Evolutionary conservation across 1,284 basidiomycete genomes (phyloP), one percentile per base, ranked within the genome.

Genomic region (Moesziomyces aphidis): DNA sequence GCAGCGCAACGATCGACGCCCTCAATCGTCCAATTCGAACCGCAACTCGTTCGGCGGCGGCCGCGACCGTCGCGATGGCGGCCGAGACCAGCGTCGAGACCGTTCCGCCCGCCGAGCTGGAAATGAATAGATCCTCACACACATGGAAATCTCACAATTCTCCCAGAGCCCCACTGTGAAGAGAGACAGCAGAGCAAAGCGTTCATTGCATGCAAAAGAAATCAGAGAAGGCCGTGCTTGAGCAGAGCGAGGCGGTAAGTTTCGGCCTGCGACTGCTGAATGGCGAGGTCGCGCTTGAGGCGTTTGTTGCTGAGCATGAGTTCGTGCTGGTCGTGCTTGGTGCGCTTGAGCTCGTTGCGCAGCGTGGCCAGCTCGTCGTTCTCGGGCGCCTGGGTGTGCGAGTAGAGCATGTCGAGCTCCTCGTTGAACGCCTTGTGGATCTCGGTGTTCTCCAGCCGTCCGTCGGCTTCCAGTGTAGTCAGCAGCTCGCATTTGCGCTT

Each of bases 361-460:
- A 84, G 60, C 5, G 52, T 21, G 1, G 46, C 55, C 19, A 83
- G 54, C 52, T 83, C 77, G 13, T 76, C 76, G 47, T 50, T 53
- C n/a, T 77, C 77, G 3, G 79, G 76, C n/a, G 50, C 56, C 55
- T 79, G 77, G 19, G 78, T 79, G 44, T 83, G 67, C 15, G 81
- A 75, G 72, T 83, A 84, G 19, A 84, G 63, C 50, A 69, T 44
- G 50, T 80, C 78, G 10, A 84, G 58, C 62, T 84, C 83, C 50
- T 84, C 83, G 58, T 84, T 84, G 72, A 83, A 84, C 8, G 76
- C 76, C 61, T 77, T 73, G 66, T 83, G 80, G n/a, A 83, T 63
- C 65, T 80, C 81, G 17, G 82, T 79, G 54, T 84, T 83, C 57
- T 84, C 83, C 42, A 82, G 50, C 3, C 81, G 73, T 4, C 76